phyloP scores from a whole-genome alignment of 2,329 filamentous ascomycete genomes.

The Fusarium drepaniforme region DNA sequence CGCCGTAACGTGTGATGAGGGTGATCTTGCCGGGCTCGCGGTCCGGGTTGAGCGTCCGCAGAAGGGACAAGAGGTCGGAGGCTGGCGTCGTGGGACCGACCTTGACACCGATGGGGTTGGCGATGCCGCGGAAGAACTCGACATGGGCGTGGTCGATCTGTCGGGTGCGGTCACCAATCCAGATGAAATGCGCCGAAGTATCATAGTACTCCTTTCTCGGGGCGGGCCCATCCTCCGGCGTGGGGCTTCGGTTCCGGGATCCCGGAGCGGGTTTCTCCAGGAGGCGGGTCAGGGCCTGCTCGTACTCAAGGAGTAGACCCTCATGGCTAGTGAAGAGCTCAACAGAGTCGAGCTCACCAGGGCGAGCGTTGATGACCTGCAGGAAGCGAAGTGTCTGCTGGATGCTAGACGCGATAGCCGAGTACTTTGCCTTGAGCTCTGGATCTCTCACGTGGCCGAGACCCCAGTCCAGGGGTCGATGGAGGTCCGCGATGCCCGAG shows the following conservation, averaged over 20 bases:
- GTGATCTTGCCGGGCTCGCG: conserved; percentile 93
- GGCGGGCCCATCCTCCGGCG: conserved; percentile 53
- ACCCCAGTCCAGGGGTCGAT: conserved; percentile 94
- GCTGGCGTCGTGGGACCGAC: conserved; percentile 88
- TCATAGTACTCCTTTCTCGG: conserved; percentile 81
- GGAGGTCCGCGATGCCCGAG: conserved; percentile 92
- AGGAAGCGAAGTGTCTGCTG: conserved; percentile 95
- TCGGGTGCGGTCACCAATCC: conserved; percentile 96
- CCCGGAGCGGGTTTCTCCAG: conserved; percentile 72
- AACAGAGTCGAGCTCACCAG: conserved; percentile 87
- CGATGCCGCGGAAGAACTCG: conserved; percentile 96
- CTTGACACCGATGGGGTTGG: conserved; percentile 97
- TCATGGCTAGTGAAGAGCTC: conserved; percentile 98
- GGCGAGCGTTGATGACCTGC: conserved; percentile 89
- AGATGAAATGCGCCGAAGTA: conserved; percentile 96
- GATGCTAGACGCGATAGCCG: conserved; percentile 85
- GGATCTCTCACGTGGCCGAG: conserved; percentile 91
- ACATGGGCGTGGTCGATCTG: conserved; percentile 95
- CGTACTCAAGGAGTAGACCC: conserved; percentile 93
- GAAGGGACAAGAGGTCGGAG: conserved; percentile 80
- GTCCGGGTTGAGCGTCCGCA: conserved; percentile 86
- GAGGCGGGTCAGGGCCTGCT: conserved; percentile 85
- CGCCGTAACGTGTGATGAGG: conserved; percentile 95
- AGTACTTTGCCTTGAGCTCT: conserved; percentile 86
- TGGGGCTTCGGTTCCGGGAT: conserved; percentile 51